Evolutionary conservation across 164 flowering plant genomes (phyloP).

Genomic region (Platanus orientalis): DNA sequence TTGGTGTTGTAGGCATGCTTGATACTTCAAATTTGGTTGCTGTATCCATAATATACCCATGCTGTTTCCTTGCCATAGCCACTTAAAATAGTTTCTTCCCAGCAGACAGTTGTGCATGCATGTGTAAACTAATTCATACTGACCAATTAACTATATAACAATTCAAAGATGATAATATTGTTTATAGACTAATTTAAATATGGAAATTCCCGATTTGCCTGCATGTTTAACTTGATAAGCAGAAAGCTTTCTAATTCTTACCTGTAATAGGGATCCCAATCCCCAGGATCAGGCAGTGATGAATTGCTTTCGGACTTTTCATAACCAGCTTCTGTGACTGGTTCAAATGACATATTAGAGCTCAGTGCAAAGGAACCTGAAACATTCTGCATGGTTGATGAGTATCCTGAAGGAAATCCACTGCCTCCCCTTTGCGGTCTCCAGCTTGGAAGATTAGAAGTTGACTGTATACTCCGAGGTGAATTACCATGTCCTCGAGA

Average conservation of each 20-base stretch:
- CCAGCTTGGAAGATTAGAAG: constrained; percentile 36
- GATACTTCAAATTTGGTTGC: too few relatives aligned
- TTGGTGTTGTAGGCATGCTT: too few relatives aligned
- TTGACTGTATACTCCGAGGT: constrained; percentile 43
- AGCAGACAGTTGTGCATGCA: too few relatives aligned
- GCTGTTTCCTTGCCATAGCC: too few relatives aligned
- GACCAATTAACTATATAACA: too few relatives aligned
- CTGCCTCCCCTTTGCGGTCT: constrained; percentile 52
- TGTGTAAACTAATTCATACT: too few relatives aligned
- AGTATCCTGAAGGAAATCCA: constrained; percentile 24
- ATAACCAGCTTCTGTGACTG: constrained; percentile 29
- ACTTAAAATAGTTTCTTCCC: too few relatives aligned
- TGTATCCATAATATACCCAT: too few relatives aligned
- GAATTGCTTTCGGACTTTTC: constrained; percentile 53
- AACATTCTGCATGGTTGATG: constrained; percentile 26
- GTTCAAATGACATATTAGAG: constrained; percentile 22
- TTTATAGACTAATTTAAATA: too few relatives aligned
- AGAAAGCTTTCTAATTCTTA: constrained; percentile 12
- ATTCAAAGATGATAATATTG: too few relatives aligned
- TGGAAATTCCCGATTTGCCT: too few relatives aligned
- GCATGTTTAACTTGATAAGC: background rate
- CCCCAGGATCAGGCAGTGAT: constrained; percentile 83
- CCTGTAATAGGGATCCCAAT: constrained; percentile 99
- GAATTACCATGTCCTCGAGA: constrained; percentile 42
- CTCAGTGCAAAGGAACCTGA: constrained; percentile 27